Percentiles rank a stretch among this genome's conserved stretches.
These are phyloP conservation scores for Gaeumannomyces tritici DNA, from an alignment of 2,329 filamentous ascomycete species.

Conservation along the genomic window DNA sequence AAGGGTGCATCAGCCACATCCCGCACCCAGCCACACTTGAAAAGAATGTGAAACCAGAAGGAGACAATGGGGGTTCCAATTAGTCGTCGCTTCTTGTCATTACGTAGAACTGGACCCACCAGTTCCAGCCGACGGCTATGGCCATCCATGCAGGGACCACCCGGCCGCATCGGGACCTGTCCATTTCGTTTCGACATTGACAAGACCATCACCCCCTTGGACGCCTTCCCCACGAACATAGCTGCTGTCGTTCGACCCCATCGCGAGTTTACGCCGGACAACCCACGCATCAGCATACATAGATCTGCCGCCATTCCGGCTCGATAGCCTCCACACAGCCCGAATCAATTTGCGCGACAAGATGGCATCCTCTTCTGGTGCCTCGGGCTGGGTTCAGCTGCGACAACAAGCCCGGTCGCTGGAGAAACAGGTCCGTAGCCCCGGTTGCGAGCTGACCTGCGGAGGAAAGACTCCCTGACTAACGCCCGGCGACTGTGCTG, in stretches of 20 bases:
- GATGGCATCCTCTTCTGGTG: slow-evolving; percentile 3
- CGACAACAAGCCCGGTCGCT: slow-evolving; percentile 83
- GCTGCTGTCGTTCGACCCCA: not conserved
- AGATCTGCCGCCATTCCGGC: no score
- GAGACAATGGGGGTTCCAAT: no score
- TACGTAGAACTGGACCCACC: not conserved
- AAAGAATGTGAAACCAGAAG: no score
- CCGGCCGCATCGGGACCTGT: not conserved
- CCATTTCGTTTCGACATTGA: not conserved
- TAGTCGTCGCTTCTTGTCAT: not conserved
- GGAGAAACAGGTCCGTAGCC: slow-evolving; percentile 68
- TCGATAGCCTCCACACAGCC: not conserved
- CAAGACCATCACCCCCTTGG: not conserved
- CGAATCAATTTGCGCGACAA: slow-evolving; percentile 14
- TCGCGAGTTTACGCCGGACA: not conserved
- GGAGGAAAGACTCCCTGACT: not conserved
- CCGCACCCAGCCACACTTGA: not conserved
- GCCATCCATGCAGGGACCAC: not conserved
- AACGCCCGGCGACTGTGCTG: not conserved
- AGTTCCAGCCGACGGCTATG: not conserved
- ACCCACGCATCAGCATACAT: not conserved
- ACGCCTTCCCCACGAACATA: not conserved
- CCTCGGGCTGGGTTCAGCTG: slow-evolving; percentile 79
- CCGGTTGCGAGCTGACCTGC: not conserved
- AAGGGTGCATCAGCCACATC: not conserved